Evolutionary conservation across 1,284 basidiomycete genomes (phyloP), one percentile per base, ranked within the genome.

Genomic region (Polyporus tsugae): DNA sequence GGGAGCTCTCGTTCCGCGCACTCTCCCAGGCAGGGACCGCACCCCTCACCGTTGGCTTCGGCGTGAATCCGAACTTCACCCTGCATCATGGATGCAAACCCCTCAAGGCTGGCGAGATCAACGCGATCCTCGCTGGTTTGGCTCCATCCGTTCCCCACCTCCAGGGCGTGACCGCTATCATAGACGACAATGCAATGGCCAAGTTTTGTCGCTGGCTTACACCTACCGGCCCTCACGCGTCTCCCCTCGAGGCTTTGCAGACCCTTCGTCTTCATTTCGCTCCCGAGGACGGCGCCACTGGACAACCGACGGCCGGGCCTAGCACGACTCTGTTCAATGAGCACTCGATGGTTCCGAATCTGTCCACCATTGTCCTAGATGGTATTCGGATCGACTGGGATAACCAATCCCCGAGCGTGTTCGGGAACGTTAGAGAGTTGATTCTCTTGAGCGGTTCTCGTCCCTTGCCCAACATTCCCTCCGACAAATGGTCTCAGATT

Each of bases 381-480:
- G 88, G 89, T 6, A 77, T 91, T 25, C 81, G 86, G 68, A 77
- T 90, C 66, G 83, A 91, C 75, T 91, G 89, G 86, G 70, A 78
- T 25, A 77, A 76, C 5, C 58, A 60, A 38, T 29, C 22, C 17
- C 58, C 58, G 22, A 22, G 7, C 39, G 22, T 41, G 38, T 60
- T 60, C 13, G 36, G n/a, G 58, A 60, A 39, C 36, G 22, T 41
- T 6, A 60, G 38, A 25, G 58, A 39, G 13, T 38, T 60, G 38
- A 5, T n/a, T 60, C 38, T 60, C 36, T 36, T n/a, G n/a, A 60
- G 58, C 84, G 86, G 35, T 82, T 91, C 64, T 82, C 87, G 13
- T 75, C 86, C 17, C 78, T 85, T 4, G 78, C 83, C 9, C 83
- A 82, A 57, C 90, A 89, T 6, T 10, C 79, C 78, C 29, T 76